Conservation (phyloP, 2,329 filamentous ascomycete species). For the Sporothrix pseudoabietina region DNA sequence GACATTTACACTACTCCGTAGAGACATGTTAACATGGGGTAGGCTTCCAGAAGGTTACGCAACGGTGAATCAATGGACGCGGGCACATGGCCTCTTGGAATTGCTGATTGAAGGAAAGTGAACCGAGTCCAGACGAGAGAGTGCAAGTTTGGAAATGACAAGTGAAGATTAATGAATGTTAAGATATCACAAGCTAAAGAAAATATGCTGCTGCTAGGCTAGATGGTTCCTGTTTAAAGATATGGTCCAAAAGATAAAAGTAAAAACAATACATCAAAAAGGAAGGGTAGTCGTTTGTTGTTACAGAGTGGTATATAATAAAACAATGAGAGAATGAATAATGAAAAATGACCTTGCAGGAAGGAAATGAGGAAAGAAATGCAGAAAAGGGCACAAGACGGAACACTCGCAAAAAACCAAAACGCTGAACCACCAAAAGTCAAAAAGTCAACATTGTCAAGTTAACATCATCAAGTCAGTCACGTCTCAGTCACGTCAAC, state of each 20-base stretch:
- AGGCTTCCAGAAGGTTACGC: constrained; percentile 7
- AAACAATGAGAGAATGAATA: constrained; percentile 11
- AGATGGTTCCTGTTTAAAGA: not conserved
- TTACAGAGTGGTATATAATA: constrained; percentile 19
- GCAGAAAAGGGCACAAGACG: not conserved
- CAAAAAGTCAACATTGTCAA: constrained; percentile 12
- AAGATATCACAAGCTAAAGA: not conserved
- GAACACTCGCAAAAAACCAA: not conserved
- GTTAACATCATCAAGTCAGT: not conserved
- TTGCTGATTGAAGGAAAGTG: too few species aligned
- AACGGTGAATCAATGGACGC: not conserved
- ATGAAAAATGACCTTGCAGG: not conserved
- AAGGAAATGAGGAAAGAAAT: not conserved
- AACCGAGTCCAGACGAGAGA: not conserved
- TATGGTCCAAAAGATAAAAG: not conserved
- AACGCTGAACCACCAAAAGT: not conserved
- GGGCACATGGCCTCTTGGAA: not conserved
- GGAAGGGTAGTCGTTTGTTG: constrained; percentile 3
- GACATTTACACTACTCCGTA: not conserved
- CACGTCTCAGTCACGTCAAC: constrained; percentile 1
- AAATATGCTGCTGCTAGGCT: constrained; percentile 3
- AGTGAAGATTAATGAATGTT: not conserved
- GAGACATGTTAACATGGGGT: not conserved
- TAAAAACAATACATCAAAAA: constrained; percentile 5
- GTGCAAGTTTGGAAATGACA: not conserved